Percentiles rank a stretch among this genome's conserved stretches.
These are phyloP conservation scores for Panicum miliaceum DNA, from an alignment of 176 grass and related monocot genomes.

Conservation along the genomic window DNA sequence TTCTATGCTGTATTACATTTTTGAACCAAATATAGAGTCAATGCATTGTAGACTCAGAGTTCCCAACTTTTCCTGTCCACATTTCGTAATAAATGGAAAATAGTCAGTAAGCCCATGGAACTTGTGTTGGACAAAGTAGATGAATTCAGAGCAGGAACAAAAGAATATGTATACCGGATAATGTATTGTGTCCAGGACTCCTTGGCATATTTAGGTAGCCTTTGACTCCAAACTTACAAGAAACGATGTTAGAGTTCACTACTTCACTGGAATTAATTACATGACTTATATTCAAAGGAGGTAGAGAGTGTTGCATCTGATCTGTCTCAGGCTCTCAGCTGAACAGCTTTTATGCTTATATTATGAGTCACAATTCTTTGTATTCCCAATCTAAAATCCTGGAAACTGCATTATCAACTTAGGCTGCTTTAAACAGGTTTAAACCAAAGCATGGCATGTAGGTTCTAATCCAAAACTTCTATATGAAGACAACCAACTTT, in stretches of 20 bases:
- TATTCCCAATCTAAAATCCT: neutral
- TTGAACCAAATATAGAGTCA: neutral
- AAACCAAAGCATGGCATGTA: constrained; percentile 2
- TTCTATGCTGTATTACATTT: constrained; percentile 17
- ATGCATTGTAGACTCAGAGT: neutral
- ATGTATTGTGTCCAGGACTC: neutral
- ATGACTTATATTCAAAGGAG: neutral
- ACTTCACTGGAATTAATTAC: neutral
- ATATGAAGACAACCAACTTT: neutral
- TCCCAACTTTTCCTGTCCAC: neutral
- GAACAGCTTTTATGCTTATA: neutral
- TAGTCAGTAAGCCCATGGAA: neutral
- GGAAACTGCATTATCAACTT: neutral
- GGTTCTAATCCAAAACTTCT: neutral
- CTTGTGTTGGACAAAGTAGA: neutral
- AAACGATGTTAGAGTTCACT: neutral
- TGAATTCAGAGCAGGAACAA: neutral
- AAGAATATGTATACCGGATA: neutral
- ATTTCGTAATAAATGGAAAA: neutral
- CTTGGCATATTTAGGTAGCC: neutral
- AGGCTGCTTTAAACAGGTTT: neutral
- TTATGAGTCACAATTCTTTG: neutral
- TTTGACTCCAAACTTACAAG: neutral
- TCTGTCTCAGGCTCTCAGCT: neutral
- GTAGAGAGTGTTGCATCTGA: neutral